Conservation (phyloP, 2,329 filamentous ascomycete species). For the Alternaria novae-zelandiae region DNA sequence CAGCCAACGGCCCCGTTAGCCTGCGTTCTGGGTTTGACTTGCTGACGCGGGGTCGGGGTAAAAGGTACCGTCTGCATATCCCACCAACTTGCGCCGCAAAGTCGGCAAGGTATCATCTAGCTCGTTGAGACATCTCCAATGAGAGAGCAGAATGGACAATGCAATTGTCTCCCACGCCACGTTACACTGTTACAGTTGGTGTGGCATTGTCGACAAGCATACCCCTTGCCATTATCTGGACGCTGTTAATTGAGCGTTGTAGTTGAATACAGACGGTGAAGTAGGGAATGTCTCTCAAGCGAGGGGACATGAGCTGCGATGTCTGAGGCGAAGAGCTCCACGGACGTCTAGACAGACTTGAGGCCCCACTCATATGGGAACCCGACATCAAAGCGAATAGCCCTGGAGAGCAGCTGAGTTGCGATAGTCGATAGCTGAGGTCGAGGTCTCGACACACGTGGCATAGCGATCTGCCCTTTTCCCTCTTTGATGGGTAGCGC, state of each 20-base stretch:
- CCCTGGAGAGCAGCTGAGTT: neutral
- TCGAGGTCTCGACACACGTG: neutral
- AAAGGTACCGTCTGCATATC: conserved; percentile 19
- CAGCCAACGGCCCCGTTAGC: conserved; percentile 8
- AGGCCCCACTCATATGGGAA: neutral
- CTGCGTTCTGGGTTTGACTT: conserved; percentile 15
- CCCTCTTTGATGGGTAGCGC: conserved; percentile 4
- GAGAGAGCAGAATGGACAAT: neutral
- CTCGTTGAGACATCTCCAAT: conserved; percentile 19
- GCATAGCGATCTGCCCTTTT: neutral
- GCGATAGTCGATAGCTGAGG: neutral
- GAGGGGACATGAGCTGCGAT: conserved; percentile 8
- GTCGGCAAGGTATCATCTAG: conserved; percentile 4
- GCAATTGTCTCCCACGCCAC: conserved; percentile 4
- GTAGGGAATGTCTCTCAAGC: conserved; percentile 6
- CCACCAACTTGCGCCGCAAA: conserved; percentile 3
- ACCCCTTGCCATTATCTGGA: conserved; percentile 2
- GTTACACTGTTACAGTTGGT: conserved; percentile 2
- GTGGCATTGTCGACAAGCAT: neutral
- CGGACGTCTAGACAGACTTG: conserved; percentile 5
- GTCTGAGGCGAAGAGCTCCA: conserved; percentile 14
- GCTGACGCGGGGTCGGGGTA: conserved; percentile 32
- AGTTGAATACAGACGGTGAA: neutral
- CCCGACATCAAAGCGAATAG: conserved; percentile 5
- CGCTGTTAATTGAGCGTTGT: neutral